These are phyloP conservation scores for Salix udensis DNA, from an alignment of 345 rosid genomes.

Conservation along the genomic window DNA sequence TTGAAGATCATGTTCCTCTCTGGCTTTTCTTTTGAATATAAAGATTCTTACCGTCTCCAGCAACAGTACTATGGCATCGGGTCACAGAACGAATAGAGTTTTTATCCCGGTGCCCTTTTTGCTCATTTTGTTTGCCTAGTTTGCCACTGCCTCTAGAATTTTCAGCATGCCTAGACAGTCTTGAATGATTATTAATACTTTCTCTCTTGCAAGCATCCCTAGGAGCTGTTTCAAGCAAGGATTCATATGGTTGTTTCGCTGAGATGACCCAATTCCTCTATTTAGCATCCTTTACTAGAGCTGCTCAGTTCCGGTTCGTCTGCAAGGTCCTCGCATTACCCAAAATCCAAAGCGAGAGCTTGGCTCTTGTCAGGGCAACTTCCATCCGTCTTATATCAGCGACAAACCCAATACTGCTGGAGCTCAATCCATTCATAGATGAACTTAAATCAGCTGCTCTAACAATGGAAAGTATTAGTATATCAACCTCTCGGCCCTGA, in stretches of 20 bases:
- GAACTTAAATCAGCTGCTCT: conserved; percentile 59
- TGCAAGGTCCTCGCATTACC: conserved; percentile 79
- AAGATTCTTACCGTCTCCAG: conserved; percentile 20
- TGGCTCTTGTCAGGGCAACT: conserved; percentile 94
- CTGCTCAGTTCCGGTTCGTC: conserved; percentile 68
- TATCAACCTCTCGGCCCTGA: conserved; percentile 92
- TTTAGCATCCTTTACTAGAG: conserved; percentile 81
- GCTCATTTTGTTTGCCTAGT: conserved; percentile 28
- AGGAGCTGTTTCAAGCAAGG: conserved; percentile 30
- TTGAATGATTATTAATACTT: conserved; percentile 22
- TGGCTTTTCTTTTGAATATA: conserved; percentile 26
- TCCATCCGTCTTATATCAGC: conserved; percentile 93
- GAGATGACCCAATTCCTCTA: conserved; percentile 65
- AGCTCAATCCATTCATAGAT: conserved; percentile 28
- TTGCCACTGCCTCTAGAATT: conserved; percentile 17
- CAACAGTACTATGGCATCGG: conserved; percentile 9
- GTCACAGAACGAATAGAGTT: conserved; percentile 5
- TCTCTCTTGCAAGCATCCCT: conserved; percentile 21
- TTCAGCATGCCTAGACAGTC: conserved; percentile 21
- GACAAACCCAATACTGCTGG: conserved; percentile 81
- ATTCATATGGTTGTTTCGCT: conserved; percentile 52
- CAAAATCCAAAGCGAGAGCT: conserved; percentile 85
- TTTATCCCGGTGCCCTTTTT: conserved; percentile 25
- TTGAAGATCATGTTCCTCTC: conserved; percentile 21
- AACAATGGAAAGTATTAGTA: conserved; percentile 82